phyloP scores from a whole-genome alignment of 768 basidiomycete species.

The Termitomyces sp. region DNA sequence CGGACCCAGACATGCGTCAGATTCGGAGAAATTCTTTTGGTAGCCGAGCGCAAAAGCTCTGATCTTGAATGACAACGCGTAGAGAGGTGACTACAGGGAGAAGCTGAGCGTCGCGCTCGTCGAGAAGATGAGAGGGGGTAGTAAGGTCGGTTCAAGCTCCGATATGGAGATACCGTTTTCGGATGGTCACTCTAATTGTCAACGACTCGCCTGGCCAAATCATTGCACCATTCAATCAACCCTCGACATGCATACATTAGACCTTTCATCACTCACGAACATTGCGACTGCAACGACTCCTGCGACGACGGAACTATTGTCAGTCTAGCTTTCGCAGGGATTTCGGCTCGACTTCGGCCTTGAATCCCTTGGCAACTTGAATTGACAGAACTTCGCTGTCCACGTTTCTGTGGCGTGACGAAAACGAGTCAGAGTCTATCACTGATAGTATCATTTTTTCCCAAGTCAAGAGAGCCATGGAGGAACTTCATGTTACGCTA shows the following conservation, averaged over 20 bases:
- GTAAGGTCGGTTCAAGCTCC: neutral
- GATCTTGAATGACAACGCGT: neutral
- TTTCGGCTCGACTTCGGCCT: neutral
- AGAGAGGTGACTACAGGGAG: neutral
- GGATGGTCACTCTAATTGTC: neutral
- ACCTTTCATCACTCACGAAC: neutral
- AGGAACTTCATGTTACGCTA: neutral
- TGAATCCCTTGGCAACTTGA: neutral
- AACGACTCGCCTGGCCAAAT: neutral
- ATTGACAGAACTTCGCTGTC: neutral
- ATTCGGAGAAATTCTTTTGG: conserved; percentile 21
- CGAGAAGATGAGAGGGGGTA: neutral
- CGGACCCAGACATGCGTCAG: conserved; percentile 46
- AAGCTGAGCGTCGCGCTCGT: neutral
- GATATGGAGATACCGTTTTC: neutral
- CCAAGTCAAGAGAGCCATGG: neutral
- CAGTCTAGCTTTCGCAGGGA: neutral
- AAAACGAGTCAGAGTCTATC: conserved; percentile 1
- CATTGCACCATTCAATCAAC: neutral
- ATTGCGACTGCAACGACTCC: neutral
- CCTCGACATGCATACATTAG: neutral
- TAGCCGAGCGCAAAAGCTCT: neutral
- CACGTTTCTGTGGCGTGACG: neutral
- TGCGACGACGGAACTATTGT: neutral
- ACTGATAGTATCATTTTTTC: conserved; percentile 4